phyloP scores from a whole-genome alignment of 2,329 filamentous ascomycete genomes.

The Colletotrichum sp. region DNA sequence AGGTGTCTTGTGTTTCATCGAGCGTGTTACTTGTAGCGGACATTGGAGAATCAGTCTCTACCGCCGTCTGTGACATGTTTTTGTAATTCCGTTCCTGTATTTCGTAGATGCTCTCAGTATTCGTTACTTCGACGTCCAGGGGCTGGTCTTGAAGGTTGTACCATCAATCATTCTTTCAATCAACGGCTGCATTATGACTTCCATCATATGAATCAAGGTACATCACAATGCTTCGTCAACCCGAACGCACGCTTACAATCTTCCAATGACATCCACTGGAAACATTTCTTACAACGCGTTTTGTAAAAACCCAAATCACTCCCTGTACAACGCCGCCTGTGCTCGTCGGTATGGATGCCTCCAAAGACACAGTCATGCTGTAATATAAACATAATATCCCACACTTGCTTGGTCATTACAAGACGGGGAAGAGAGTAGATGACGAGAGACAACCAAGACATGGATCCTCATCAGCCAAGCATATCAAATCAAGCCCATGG shows the following conservation, averaged over 20 bases:
- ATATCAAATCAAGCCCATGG: neutral
- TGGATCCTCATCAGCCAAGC: neutral
- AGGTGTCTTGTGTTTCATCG: neutral
- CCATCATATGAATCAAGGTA: neutral
- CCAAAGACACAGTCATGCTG: conserved; percentile 7
- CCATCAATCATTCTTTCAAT: neutral
- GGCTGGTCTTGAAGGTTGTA: neutral
- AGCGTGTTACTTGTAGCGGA: neutral
- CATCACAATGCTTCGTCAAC: neutral
- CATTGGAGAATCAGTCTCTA: neutral
- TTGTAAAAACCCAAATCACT: neutral
- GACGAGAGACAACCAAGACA: neutral
- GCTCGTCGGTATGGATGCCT: neutral
- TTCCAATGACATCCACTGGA: neutral
- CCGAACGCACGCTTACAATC: neutral
- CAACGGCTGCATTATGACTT: neutral
- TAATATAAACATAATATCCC: conserved; percentile 10
- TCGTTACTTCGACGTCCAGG: neutral
- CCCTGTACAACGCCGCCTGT: conserved; percentile 6
- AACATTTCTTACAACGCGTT: neutral
- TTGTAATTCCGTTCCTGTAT: too few species aligned
- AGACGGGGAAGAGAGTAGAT: neutral
- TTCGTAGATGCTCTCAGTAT: too few species aligned
- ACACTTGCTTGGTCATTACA: neutral
- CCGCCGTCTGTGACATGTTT: too few species aligned